A percentile compares a stretch with the other conserved stretches of the same genome.
Evolutionary conservation across 148 eudicot genomes (phyloP).

Genomic region (Euryodendron excelsum): DNA sequence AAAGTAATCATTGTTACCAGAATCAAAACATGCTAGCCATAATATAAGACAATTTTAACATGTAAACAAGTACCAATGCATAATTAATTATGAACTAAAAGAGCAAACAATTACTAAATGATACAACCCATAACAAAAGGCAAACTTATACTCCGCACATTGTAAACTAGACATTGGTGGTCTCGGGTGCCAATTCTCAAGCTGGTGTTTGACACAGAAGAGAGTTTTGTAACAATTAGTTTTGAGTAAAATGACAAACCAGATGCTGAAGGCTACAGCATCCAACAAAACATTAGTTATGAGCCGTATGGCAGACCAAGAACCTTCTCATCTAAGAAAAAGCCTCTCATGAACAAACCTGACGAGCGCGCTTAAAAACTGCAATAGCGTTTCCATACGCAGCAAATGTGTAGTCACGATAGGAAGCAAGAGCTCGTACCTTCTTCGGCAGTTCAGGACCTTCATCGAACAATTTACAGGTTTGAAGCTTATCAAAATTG

Average conservation of each 20-base stretch:
- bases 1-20: neutral
- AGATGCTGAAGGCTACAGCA: slow-evolving; percentile 5
- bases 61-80: too few relatives aligned
- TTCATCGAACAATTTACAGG: slow-evolving; percentile 29
- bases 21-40: neutral
- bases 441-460: slow-evolving; percentile 97
- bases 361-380: slow-evolving; percentile 93
- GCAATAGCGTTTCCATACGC: slow-evolving; percentile 83
- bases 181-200: neutral
- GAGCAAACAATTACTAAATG: too few relatives aligned
- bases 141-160: neutral
- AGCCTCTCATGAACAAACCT: slow-evolving; percentile 40
- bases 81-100: too few relatives aligned
- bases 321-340: neutral
- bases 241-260: too few relatives aligned
- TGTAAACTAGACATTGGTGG: neutral
- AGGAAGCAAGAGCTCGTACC: slow-evolving; percentile 88
- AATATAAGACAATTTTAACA: neutral
- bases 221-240: neutral
- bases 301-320: too few relatives aligned
- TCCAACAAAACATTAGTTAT: too few relatives aligned
- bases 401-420: slow-evolving; percentile 96
- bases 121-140: neutral
- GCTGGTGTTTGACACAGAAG: neutral
- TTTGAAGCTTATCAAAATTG: neutral